A percentile compares a stretch with the other conserved stretches of the same genome.
Conservation (phyloP, 805 yeast species). For the Tetrapisispora taiwanensis region DNA sequence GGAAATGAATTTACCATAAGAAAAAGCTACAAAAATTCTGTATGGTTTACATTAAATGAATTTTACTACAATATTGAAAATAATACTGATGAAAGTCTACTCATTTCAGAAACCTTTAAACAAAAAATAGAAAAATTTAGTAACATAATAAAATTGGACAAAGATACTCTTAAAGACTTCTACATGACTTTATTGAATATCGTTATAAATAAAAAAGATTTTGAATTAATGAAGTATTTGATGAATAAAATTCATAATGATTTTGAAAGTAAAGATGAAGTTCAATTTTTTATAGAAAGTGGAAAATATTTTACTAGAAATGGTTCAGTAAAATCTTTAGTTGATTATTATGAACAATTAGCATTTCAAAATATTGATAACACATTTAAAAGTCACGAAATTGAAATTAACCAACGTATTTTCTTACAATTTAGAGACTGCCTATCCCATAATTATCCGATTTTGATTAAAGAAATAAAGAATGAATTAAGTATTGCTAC, state of each 20-base stretch:
- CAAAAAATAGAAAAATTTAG: background rate
- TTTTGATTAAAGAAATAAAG: constrained; percentile 12
- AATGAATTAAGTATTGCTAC: constrained; percentile 16
- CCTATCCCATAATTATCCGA: constrained; percentile 11
- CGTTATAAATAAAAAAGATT: constrained; percentile 11
- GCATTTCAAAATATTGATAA: background rate
- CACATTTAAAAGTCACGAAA: background rate
- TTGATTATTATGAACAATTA: constrained; percentile 11
- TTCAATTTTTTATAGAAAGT: constrained; percentile 11
- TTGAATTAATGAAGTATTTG: constrained; percentile 7
- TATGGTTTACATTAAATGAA: constrained; percentile 10
- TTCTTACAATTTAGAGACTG: constrained; percentile 17
- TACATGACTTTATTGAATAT: constrained; percentile 12
- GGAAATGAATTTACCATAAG: constrained; percentile 8
- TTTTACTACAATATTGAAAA: constrained; percentile 11
- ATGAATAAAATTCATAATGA: constrained; percentile 10
- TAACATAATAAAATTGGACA: background rate
- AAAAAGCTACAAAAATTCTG: constrained; percentile 11
- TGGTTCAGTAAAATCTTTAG: constrained; percentile 11
- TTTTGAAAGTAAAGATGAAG: constrained; percentile 7
- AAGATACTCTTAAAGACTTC: constrained; percentile 7
- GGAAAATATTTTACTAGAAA: constrained; percentile 16
- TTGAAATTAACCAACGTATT: constrained; percentile 6
- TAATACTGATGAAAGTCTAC: background rate
- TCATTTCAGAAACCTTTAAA: background rate